Evolutionary conservation across 202 grass and related monocot genomes (phyloP).

Genomic region (Panicum virgatum): DNA sequence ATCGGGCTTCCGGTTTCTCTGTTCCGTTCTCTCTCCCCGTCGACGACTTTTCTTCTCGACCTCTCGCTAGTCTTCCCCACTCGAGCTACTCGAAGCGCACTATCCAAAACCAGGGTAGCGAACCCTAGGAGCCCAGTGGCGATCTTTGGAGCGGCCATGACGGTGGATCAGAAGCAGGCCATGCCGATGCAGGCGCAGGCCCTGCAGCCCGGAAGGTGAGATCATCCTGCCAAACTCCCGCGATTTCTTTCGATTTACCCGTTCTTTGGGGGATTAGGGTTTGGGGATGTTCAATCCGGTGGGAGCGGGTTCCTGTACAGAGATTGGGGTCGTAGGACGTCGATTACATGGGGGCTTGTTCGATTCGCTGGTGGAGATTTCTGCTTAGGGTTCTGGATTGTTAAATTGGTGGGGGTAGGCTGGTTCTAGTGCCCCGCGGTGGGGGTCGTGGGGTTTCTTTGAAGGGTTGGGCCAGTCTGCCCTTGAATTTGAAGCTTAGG

Average conservation of each 20-base stretch:
- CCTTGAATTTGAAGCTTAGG: not conserved
- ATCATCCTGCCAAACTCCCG: not conserved
- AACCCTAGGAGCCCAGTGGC: slow-evolving; percentile 2
- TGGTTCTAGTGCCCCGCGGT: not conserved
- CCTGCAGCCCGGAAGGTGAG: slow-evolving; percentile 51
- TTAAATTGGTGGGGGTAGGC: not conserved
- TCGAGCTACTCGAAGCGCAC: not conserved
- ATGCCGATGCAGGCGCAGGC: slow-evolving; percentile 19
- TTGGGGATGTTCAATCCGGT: not conserved
- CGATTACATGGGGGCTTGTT: not conserved
- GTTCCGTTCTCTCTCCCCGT: not conserved
- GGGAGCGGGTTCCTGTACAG: not conserved
- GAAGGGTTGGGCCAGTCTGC: not conserved
- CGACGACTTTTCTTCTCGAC: not conserved
- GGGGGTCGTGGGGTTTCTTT: not conserved
- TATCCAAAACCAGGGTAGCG: not conserved
- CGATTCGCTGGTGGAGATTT: not conserved
- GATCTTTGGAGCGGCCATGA: slow-evolving; percentile 32
- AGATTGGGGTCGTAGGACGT: not conserved
- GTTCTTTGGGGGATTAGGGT: not conserved
- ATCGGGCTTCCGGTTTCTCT: not conserved
- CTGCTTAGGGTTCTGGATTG: not conserved
- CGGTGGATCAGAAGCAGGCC: slow-evolving; percentile 42
- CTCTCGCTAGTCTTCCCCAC: not conserved
- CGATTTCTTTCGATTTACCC: not conserved